A percentile compares a stretch with the other conserved stretches of the same genome.
Conservation (phyloP, 2,329 filamentous ascomycete genomes). For the Cladosporium velox region DNA sequence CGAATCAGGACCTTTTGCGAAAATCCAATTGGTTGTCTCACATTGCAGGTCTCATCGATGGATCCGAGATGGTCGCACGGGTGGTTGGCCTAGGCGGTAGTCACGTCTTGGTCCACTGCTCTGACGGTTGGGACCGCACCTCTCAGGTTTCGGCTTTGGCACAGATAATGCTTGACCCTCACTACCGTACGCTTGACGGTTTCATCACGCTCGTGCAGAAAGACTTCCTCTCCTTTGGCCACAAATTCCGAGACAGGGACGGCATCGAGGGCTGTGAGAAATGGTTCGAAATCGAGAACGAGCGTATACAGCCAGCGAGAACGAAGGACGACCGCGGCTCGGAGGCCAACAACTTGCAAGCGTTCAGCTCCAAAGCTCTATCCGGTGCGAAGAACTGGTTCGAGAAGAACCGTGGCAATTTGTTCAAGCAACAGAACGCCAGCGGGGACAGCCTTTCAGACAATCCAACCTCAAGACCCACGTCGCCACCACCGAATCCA, state of each 20-base stretch:
- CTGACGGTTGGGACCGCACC: conserved; percentile 97
- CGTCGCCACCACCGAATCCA: conserved; percentile 43
- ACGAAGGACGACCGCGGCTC: conserved; percentile 50
- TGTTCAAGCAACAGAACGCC: conserved; percentile 51
- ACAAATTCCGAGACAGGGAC: conserved; percentile 94
- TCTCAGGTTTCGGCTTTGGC: conserved; percentile 89
- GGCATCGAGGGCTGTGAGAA: conserved; percentile 87
- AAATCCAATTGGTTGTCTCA: conserved; percentile 92
- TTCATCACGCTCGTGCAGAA: conserved; percentile 96
- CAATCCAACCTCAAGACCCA: conserved; percentile 50
- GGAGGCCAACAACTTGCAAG: conserved; percentile 44
- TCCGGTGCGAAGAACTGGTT: conserved; percentile 84
- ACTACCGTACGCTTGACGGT: conserved; percentile 89
- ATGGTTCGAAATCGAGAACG: conserved; percentile 88
- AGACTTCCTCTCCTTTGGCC: conserved; percentile 95
- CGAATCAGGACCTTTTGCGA: conserved; percentile 75
- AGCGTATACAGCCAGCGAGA: conserved; percentile 60
- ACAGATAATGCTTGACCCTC: conserved; percentile 92
- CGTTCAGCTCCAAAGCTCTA: conserved; percentile 64
- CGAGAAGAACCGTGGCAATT: conserved; percentile 60
- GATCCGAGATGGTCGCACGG: conserved; percentile 78
- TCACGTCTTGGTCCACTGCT: conserved; percentile 95
- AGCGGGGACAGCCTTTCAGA: conserved; percentile 66
- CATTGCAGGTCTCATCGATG: conserved; percentile 79
- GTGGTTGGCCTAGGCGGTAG: conserved; percentile 91